Evolutionary conservation across 208 protist genomes (phyloP), one percentile per base, ranked within the genome.

Genomic region (Acanthamoeba triangularis): DNA sequence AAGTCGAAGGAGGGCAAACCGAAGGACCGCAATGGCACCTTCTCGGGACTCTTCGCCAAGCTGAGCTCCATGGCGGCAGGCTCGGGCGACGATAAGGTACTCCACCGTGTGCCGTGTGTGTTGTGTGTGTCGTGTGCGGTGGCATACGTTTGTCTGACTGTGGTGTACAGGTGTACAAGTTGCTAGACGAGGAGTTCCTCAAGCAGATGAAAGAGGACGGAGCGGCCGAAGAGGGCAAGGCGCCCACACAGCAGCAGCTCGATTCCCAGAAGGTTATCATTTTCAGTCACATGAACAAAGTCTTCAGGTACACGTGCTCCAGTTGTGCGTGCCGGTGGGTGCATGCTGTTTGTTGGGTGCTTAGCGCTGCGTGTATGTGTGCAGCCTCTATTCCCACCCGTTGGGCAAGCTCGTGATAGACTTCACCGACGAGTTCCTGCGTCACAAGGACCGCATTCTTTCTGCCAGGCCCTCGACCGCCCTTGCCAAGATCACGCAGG

Each of bases 261-360:
- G 78, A 87, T 47, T 63, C 78, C 6, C 78, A 87, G 47, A 87
- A 87, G 78, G 52, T 35, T 0, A 5, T 63, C 14, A 87, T 87
- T 18, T 87, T 87, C 47, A 61, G n/a, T 14, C 78, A 87, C 78
- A 87, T 87, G 78, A 87, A 87, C 52, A 87, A 87, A 25, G 47
- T 87, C 4, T 87, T 87, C 23, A 33, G 47, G 78, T 87, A 87
- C 33, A 47, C 10, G 13, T 35, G 63, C 61, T 35, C n/a, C 14
- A 0, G 23, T 10, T 13, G 65, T 23, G 30, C 52, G 5, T 56
- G 52, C 1, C 52, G 52, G 37, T 41, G 37, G 37, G 3, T 41
- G 37, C 37, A 4, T 41, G 3, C 37, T 41, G 37, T 41, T 41
- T n/a, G n/a, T n/a, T n/a, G n/a, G n/a, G n/a, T n/a, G n/a, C n/a